Evolutionary conservation across 2,329 filamentous ascomycete genomes (phyloP).

Genomic region (Arthrobotrys megalospora): DNA sequence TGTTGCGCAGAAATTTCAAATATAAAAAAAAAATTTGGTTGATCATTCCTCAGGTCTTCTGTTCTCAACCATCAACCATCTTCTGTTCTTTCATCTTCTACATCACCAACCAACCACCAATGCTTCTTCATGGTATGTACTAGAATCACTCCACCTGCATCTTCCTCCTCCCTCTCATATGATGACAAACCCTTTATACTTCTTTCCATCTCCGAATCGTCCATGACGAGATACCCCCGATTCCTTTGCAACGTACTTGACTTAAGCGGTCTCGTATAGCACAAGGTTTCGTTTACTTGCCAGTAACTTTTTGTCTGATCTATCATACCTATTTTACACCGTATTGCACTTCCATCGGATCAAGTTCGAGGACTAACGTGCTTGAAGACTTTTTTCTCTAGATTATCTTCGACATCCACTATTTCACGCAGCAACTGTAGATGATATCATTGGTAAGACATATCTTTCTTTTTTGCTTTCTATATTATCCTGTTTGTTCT

Average conservation of each 20-base stretch:
- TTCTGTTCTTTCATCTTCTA: neutral
- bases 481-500: slow-evolving; percentile 13
- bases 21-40: slow-evolving; percentile 16
- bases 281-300: slow-evolving; percentile 63
- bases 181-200: slow-evolving; percentile 61
- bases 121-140: slow-evolving; percentile 33
- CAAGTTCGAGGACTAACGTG: slow-evolving; percentile 29
- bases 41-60: neutral
- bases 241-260: slow-evolving; percentile 26
- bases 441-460: slow-evolving; percentile 30
- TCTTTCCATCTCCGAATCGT: slow-evolving; percentile 65
- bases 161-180: slow-evolving; percentile 22
- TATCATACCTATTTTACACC: slow-evolving; percentile 17
- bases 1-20: slow-evolving; percentile 10
- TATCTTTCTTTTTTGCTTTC: slow-evolving; percentile 30
- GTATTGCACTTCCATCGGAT: neutral
- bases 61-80: slow-evolving; percentile 2
- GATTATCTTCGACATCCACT: slow-evolving; percentile 19
- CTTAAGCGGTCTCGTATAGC: slow-evolving; percentile 38
- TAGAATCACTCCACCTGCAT: neutral
- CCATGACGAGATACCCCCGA: slow-evolving; percentile 63
- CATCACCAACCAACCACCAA: slow-evolving; percentile 43
- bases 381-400: slow-evolving; percentile 31
- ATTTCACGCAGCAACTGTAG: neutral
- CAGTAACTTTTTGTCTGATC: slow-evolving; percentile 65